Base-by-base conservation (phyloP, 164 flowering plant species). In the Liriodendron chinense region DNA sequence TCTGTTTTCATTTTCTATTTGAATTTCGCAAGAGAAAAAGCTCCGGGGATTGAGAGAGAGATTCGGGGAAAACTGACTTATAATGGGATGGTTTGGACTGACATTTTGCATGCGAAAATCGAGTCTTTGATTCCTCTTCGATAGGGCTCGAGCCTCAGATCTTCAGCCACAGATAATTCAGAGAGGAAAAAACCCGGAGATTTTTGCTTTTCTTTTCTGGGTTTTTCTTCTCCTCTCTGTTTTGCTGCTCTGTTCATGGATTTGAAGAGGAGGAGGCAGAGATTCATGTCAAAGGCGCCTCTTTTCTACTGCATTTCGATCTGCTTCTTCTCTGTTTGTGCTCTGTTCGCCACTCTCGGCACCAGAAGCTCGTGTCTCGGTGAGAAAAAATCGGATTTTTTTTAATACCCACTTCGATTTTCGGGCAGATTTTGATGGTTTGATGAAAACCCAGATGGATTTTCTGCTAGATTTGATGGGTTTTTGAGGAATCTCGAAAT, bases 261-360 rank as follows among this genome's bases (percentile, higher is more conserved):
- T 61, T 56, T 49, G 74, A 75, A 74, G 66, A 78, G 50, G 62
- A 72, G 64, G 28, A 78, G 53, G 21, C 59, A 68, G 24, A 71
- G 66, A 21, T 80, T 74, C 69, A 66, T 73, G 20, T 56, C 49
- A 47, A 57, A 67, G 49, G 71, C 34, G 28, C 61, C 48, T 70
- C 62, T 78, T 16, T 24, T 81, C 65, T 74, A 22, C 81, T 74
- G 62, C 20, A 2, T 81, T 73, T 80, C 77, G 64, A 20, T 79
- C 77, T 81, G 83, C 77, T 66, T 84, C 68, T 71, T 84, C 80
- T 86, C 84, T 50, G 53, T 77, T 28, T 79, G 57, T 71, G 72
- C 85, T 73, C 80, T 83, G 16, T 48, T 83, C 78, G 47, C 21
- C 76, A 73, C 77, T 64, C 69, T 75, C 66, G 49, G 62, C 68